phyloP scores from a whole-genome alignment of 306 rosid species.

The Lathyrus sativus region DNA sequence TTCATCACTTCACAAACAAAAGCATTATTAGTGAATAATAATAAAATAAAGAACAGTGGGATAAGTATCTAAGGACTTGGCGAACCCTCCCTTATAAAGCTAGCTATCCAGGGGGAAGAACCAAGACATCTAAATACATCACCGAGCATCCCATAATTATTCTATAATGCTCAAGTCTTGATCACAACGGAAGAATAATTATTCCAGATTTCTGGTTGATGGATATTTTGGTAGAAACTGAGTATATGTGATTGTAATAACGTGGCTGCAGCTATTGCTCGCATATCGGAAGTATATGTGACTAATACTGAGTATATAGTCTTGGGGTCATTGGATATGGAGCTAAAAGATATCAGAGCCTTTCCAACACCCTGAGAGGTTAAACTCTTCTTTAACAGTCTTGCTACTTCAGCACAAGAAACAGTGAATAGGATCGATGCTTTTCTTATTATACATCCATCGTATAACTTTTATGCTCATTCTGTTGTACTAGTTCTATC shows the following conservation, averaged over 20 bases:
- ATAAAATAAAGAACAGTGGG: slow-evolving; percentile 25
- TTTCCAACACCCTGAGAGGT: slow-evolving; percentile 8
- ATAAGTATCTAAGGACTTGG: neutral
- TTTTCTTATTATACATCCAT: neutral
- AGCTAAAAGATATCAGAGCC: neutral
- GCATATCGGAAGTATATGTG: neutral
- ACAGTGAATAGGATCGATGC: neutral
- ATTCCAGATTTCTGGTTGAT: slow-evolving; percentile 19
- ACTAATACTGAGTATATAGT: neutral
- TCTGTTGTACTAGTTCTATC: neutral
- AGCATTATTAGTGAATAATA: slow-evolving; percentile 38
- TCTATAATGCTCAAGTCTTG: neutral
- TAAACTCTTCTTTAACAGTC: neutral
- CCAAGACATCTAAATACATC: neutral
- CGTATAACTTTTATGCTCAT: neutral
- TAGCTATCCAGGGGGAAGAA: neutral
- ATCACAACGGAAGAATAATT: slow-evolving; percentile 6
- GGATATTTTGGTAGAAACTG: neutral
- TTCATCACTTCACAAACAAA: slow-evolving; percentile 69
- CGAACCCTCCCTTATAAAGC: neutral
- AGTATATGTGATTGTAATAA: slow-evolving; percentile 3
- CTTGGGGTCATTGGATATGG: slow-evolving; percentile 1
- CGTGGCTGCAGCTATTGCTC: neutral
- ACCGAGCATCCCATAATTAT: neutral
- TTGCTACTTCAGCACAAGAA: neutral